Conservation (phyloP, 805 yeast species). For the Metschnikowia amazonensis region DNA sequence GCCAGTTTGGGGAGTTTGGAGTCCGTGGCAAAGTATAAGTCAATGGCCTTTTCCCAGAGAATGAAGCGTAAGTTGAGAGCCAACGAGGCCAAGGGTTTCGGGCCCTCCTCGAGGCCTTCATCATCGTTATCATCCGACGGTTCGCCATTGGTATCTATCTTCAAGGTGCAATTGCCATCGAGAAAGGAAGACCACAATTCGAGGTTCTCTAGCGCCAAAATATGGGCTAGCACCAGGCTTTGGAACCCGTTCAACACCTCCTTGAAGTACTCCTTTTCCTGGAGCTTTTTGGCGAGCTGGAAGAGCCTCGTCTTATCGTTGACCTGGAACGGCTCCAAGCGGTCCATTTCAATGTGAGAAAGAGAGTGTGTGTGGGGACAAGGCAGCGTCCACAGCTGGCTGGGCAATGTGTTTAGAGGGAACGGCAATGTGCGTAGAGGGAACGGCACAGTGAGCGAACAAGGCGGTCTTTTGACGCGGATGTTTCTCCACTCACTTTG, state of each 20-base stretch:
- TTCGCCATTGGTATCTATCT: conserved; percentile 17
- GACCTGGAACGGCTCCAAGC: conserved; percentile 33
- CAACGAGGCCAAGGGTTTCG: conserved; percentile 30
- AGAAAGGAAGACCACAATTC: conserved; percentile 47
- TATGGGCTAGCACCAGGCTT: conserved; percentile 44
- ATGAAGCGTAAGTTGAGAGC: conserved; percentile 65
- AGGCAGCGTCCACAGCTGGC: background rate
- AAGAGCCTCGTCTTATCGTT: conserved; percentile 32
- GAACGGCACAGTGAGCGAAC: too few species aligned
- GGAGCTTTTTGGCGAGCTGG: conserved; percentile 32
- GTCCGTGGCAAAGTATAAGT: conserved; percentile 33
- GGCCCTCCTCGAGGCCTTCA: conserved; percentile 44
- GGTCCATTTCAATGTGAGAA: conserved; percentile 25
- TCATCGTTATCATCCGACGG: conserved; percentile 7
- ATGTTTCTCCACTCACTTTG: too few species aligned
- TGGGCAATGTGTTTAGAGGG: too few species aligned
- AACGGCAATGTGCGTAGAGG: too few species aligned
- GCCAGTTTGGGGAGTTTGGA: conserved; percentile 9
- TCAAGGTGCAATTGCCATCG: conserved; percentile 33
- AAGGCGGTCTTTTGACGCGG: too few species aligned
- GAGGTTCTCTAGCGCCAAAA: conserved; percentile 35
- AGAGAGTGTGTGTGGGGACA: background rate
- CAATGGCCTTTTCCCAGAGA: conserved; percentile 69
- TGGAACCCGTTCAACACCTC: conserved; percentile 49
- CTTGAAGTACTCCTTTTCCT: conserved; percentile 31